Evolutionary conservation across 2,329 filamentous ascomycete species (phyloP).

Genomic region (Hypoxylon sp.): DNA sequence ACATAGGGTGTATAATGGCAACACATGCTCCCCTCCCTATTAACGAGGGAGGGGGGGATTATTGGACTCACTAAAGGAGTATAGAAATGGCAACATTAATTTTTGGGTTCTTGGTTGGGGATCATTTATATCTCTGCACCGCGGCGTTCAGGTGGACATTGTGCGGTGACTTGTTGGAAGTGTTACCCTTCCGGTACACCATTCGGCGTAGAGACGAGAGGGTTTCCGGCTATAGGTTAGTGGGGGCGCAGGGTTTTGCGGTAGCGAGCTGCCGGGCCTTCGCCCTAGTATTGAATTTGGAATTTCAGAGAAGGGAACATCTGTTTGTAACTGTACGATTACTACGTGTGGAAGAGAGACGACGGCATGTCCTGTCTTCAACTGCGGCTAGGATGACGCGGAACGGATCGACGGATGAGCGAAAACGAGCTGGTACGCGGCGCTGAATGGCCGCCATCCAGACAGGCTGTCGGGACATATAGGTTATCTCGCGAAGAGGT

Average conservation of each 20-base stretch:
- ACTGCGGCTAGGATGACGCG: slow-evolving; percentile 3
- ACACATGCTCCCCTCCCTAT: slow-evolving; percentile 12
- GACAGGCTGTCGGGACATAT: slow-evolving; percentile 10
- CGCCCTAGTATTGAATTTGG: slow-evolving; percentile 22
- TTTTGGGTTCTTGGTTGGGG: slow-evolving; percentile 30
- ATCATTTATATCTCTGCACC: slow-evolving; percentile 15
- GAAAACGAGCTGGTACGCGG: slow-evolving; percentile 8
- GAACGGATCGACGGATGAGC: slow-evolving; percentile 12
- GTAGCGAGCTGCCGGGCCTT: slow-evolving; percentile 27
- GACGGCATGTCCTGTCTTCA: slow-evolving; percentile 29
- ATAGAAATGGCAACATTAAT: slow-evolving; percentile 38
- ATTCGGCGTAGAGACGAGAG: slow-evolving; percentile 23
- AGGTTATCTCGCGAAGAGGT: slow-evolving; percentile 10
- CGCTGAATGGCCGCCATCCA: slow-evolving; percentile 8
- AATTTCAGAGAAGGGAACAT: slow-evolving; percentile 13
- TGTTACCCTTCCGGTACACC: slow-evolving; percentile 16
- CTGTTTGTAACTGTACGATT: slow-evolving; percentile 35
- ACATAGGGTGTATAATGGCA: slow-evolving; percentile 39
- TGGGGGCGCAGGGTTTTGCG: slow-evolving; percentile 10
- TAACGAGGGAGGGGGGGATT: slow-evolving; percentile 13
- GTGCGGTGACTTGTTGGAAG: slow-evolving; percentile 9
- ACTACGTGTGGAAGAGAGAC: slow-evolving; percentile 35
- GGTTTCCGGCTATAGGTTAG: slow-evolving; percentile 16
- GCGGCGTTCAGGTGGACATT: slow-evolving; percentile 38
- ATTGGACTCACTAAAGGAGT: slow-evolving; percentile 35